phyloP scores from a whole-genome alignment of 345 rosid genomes.

The Corchorus capsularis region DNA sequence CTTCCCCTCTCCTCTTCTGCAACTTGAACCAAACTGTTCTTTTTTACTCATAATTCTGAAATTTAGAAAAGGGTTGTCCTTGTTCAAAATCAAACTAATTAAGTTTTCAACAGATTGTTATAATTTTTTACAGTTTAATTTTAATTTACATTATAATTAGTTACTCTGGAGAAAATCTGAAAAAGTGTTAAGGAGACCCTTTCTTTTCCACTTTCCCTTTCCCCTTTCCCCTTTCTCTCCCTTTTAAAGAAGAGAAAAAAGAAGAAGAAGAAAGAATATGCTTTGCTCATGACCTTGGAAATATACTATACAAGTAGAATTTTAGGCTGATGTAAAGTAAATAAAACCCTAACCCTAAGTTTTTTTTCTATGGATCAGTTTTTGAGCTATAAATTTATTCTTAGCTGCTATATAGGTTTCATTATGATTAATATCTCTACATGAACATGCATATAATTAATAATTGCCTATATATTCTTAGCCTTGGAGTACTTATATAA shows the following conservation, averaged over 20 bases:
- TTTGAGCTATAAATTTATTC: too few relatives aligned
- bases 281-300: not conserved
- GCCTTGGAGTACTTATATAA: not conserved
- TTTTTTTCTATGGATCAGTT: not conserved
- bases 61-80: too few relatives aligned
- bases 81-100: too few relatives aligned
- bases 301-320: not conserved
- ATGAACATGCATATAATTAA: not conserved
- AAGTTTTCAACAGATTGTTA: not conserved
- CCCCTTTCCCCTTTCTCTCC: not conserved
- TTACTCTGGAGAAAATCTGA: not conserved
- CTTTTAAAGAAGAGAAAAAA: not conserved
- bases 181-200: not conserved
- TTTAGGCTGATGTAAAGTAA: slow-evolving; percentile 3
- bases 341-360: slow-evolving; percentile 42
- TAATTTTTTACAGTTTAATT: not conserved
- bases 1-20: not conserved
- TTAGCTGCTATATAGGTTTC: not conserved
- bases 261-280: not conserved
- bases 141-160: too few relatives aligned
- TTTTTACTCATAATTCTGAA: not conserved
- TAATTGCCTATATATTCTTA: not conserved
- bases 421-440: not conserved
- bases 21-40: not conserved
- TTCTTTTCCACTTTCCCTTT: not conserved